Base-by-base conservation (phyloP, 441 rosid species). In the Capsella rubella region DNA sequence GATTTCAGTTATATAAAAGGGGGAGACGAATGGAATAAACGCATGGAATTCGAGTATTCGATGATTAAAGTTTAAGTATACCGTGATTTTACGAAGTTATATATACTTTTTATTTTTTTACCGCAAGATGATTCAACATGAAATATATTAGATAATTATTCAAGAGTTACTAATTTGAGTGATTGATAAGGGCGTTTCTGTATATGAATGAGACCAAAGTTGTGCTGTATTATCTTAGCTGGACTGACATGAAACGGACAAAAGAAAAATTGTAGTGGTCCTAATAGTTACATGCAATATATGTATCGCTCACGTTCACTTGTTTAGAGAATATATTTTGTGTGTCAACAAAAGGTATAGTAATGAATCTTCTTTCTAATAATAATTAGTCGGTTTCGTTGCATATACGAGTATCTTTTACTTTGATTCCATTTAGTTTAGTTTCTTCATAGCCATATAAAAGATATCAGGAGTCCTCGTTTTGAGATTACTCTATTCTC, bases 181-280 rank as follows among this genome's bases (percentile, higher is more conserved):
- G 74, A 75, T 61, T 75, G 70, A 62, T 70, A 75, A 25, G 74
- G 53, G 74, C n/a, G 45, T 4, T 68, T 4, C 4, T 39, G 40
- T 67, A 52, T 52, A 67, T 60, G 69, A 67, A 59, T 53, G 51
- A n/a, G 42, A 18, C 79, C 79, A 69, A 46, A 62, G 18, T n/a
- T 54, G 69, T 69, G 79, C 37, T 75, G 74, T 69, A 61, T 28
- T 21, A 21, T 56, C 75, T 76, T 70, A 64, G 79, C 79, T 76
- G 75, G 74, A 28, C 67, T 55, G 72, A 76, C 55, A 76, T 55
- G 66, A 55, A 10, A 46, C 6, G 13, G 58, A 62, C 64, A 55
- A 67, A 53, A 59, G 13, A 21, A 21, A 21, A 32, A 32, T 32
- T 61, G 53, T 13, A 61, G 71, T 76, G 79, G 79, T 65, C 79